Base-by-base conservation (phyloP, 768 basidiomycete genomes). In the Naganishia friedmannii region DNA sequence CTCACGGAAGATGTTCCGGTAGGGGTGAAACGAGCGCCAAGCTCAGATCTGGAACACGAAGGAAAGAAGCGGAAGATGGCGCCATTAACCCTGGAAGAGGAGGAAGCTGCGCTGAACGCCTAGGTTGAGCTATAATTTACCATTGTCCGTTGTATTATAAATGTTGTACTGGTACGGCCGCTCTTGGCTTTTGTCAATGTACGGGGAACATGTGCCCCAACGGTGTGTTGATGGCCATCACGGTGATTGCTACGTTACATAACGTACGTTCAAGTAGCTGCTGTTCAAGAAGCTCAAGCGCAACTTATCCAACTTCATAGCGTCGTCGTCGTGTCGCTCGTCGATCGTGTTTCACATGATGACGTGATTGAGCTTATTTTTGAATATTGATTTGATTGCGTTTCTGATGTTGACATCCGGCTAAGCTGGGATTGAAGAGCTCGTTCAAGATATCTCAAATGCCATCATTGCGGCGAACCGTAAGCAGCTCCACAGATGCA, bases 31-130 rank as follows among this genome's bases (percentile, higher is more conserved):
- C 19, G 57, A n/a, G 66, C 8, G 10, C 21, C 70, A 31, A 53
- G 46, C 3, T 28, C 65, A 26, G 70, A 29, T 15, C 7, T 39
- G 23, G 46, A 48, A 8, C 28, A 53, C 26, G 65, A 48, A 15
- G 53, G 28, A 53, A 70, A 69, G 65, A 72, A 70, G 56, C 31
- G 23, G 3, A 66, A 67, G 56, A 17, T 42, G 26, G 39, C 54
- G 34, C 55, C 23, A 55, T 42, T 7, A 37, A 67, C 66, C 26
- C 31, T 68, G 12, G 71, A 72, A 32, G 66, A 63, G 12, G 65
- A 57, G 51, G 58, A 54, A 34, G 68, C 65, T 10, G 67, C n/a
- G 13, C 39, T 31, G n/a, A 60, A 60, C 37, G 53, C 54, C 12
- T 70, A 66, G 42, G 42, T 56, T 45, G 63, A 28, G 55, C n/a